Percentiles rank a stretch among this genome's conserved stretches.
Conservation (phyloP, 225 moss, liverwort and hornwort genomes). For the Asterella californica region DNA sequence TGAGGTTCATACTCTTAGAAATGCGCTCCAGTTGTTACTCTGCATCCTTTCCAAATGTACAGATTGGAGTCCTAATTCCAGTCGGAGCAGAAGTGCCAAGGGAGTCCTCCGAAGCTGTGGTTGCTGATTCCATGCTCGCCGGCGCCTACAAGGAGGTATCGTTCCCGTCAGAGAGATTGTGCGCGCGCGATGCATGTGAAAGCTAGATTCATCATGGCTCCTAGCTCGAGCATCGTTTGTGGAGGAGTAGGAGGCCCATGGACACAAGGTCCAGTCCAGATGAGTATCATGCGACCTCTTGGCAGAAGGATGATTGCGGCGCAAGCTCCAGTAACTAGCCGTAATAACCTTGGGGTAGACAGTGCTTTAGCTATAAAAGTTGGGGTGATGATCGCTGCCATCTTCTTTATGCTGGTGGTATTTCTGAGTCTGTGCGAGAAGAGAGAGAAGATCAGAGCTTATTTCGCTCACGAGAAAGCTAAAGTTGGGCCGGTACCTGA, state of each 20-base stretch:
- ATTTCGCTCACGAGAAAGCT: slow-evolving; percentile 3
- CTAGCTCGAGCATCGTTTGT: not conserved
- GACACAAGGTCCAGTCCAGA: not conserved
- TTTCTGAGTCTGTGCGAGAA: slow-evolving; percentile 9
- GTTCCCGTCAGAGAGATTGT: not conserved
- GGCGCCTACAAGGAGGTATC: too few relatives aligned
- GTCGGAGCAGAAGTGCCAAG: not conserved
- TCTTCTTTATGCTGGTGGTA: not conserved
- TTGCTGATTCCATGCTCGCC: not conserved
- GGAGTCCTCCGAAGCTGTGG: not conserved
- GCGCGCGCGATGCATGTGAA: not conserved
- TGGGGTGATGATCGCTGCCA: not conserved
- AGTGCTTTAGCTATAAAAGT: not conserved
- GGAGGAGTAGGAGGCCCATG: not conserved
- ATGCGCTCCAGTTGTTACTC: not conserved
- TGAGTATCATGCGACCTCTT: not conserved
- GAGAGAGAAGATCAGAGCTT: slow-evolving; percentile 3
- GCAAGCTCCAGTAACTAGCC: not conserved
- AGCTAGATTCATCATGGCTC: not conserved
- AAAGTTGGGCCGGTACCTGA: slow-evolving; percentile 6
- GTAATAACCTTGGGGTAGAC: too few relatives aligned
- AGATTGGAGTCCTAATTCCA: not conserved
- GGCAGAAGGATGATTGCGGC: not conserved
- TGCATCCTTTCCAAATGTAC: not conserved
- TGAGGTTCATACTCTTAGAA: not conserved